Evolutionary conservation across 1,139 yeast species (phyloP).

Genomic region (Wickerhamomyces sp.): DNA sequence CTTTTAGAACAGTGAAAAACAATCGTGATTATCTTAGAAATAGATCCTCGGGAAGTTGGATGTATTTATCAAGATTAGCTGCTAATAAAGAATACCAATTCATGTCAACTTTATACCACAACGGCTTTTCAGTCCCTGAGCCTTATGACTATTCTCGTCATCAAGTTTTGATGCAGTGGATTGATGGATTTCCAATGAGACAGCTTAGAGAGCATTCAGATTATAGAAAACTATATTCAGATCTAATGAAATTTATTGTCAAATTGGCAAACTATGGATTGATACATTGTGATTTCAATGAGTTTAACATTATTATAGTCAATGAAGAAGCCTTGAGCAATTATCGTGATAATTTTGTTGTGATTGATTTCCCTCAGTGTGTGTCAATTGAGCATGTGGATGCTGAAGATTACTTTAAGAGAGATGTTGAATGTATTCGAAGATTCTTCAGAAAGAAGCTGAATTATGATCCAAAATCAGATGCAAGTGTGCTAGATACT

Average conservation of each 20-base stretch:
- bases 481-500: conserved; percentile 63
- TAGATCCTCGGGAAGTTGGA: conserved; percentile 70
- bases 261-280: conserved; percentile 81
- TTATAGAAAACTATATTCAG: conserved; percentile 68
- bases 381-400: conserved; percentile 87
- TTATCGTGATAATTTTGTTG: conserved; percentile 66
- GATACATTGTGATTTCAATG: conserved; percentile 96
- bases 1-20: conserved; percentile 86
- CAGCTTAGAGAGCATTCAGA: conserved; percentile 66
- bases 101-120: conserved; percentile 67
- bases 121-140: conserved; percentile 81
- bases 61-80: conserved; percentile 84
- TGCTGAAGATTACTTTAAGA: conserved; percentile 79
- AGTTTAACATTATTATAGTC: conserved; percentile 86
- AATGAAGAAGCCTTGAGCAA: conserved; percentile 49
- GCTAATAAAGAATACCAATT: conserved; percentile 91
- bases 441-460: conserved; percentile 78
- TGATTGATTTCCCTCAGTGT: conserved; percentile 98
- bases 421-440: conserved; percentile 89
- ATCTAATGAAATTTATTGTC: conserved; percentile 83
- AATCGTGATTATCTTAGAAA: conserved; percentile 85
- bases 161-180: conserved; percentile 87
- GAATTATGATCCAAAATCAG: conserved; percentile 63
- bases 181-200: conserved; percentile 87
- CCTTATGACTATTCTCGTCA: conserved; percentile 92